Conservation (phyloP, 345 rosid species). For the Capsella bursapastoris region DNA sequence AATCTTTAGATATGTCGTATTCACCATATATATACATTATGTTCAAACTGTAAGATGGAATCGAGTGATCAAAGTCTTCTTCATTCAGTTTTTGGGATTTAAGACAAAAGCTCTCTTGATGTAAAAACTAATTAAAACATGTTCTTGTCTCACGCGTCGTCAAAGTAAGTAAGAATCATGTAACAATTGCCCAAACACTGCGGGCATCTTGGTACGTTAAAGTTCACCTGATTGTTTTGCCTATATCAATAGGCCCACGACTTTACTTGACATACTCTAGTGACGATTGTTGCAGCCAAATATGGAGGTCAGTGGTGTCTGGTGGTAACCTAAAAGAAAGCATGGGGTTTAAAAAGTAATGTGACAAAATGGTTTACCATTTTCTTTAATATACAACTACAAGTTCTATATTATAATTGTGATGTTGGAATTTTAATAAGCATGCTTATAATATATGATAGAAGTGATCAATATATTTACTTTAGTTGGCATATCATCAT, state of each 20-base stretch:
- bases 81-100: conserved; percentile 6
- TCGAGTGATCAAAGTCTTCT: background rate
- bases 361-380: background rate
- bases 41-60: conserved; percentile 17
- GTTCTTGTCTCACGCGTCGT: background rate
- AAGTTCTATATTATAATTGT: background rate
- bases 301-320: background rate
- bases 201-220: background rate
- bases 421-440: too few relatives aligned
- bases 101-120: conserved; percentile 10
- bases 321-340: background rate
- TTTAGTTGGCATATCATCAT: too few relatives aligned
- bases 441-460: too few relatives aligned
- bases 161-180: background rate
- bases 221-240: background rate
- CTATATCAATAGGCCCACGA: conserved; percentile 20
- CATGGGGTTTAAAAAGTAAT: background rate
- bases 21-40: background rate
- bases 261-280: background rate
- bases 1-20: too few relatives aligned
- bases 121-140: background rate
- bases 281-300: background rate
- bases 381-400: background rate
- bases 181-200: background rate
- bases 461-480: too few relatives aligned